Evolutionary conservation across 2,329 filamentous ascomycete genomes (phyloP).

Genomic region (Cladosporium oxysporum): DNA sequence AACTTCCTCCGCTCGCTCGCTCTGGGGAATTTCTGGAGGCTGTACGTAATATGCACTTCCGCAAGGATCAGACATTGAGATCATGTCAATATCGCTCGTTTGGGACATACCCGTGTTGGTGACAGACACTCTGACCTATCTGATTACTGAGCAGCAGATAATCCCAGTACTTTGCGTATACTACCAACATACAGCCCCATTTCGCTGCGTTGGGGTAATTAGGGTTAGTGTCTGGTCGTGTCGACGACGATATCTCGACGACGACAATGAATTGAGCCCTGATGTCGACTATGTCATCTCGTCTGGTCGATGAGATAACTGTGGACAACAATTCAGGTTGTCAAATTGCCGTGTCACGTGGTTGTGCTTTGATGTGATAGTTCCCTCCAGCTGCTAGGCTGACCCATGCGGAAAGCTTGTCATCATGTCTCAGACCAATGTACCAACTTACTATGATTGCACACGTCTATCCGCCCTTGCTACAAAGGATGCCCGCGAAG

Average conservation of each 20-base stretch:
- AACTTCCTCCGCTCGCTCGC: conserved; percentile 6
- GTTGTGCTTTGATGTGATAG: background rate
- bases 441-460: no score
- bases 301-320: background rate
- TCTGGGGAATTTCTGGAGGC: conserved; percentile 14
- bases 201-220: background rate
- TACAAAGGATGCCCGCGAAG: no score
- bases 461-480: no score
- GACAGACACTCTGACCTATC: background rate
- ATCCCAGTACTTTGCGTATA: background rate
- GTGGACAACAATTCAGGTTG: background rate
- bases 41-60: no score
- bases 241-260: conserved; percentile 3
- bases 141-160: background rate
- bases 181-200: background rate
- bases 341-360: background rate
- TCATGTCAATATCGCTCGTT: background rate
- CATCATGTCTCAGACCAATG: no score
- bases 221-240: background rate
- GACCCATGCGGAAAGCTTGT: no score
- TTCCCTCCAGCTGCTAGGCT: background rate
- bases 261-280: background rate
- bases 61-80: background rate
- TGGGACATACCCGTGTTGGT: background rate
- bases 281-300: background rate